A percentile compares a stretch with the other conserved stretches of the same genome.
phyloP scores from a whole-genome alignment of 352 stramenopile species.

The Pelagophyceae sp. region DNA sequence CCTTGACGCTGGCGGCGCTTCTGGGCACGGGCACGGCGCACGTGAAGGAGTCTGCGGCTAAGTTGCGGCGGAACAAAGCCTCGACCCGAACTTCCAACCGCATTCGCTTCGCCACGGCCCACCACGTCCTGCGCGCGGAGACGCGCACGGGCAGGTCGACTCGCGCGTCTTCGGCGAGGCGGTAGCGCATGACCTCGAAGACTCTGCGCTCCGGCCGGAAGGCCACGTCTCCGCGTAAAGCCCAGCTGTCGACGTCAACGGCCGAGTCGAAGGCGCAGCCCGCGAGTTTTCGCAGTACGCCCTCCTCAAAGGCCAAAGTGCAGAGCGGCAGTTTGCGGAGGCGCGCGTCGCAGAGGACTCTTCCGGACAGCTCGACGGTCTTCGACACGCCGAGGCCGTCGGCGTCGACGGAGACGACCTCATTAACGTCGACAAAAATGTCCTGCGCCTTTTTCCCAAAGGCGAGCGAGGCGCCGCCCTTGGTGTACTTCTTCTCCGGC shows the following conservation, averaged over 20 bases:
- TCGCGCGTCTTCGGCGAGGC: neutral
- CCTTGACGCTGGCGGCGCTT: too few species aligned
- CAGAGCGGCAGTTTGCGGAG: neutral
- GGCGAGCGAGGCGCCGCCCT: neutral
- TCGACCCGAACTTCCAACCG: too few species aligned
- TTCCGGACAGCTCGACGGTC: neutral
- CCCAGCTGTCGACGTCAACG: neutral
- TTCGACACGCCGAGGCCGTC: neutral
- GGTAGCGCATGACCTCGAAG: neutral
- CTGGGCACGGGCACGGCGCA: too few species aligned
- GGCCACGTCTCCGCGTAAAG: neutral
- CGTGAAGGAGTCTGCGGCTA: too few species aligned
- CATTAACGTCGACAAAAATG: neutral
- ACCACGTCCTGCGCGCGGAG: too few species aligned
- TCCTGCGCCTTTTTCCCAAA: neutral
- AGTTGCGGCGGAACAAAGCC: too few species aligned
- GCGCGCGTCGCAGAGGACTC: neutral
- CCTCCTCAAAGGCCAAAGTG: neutral
- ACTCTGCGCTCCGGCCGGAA: neutral
- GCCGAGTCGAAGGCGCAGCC: neutral
- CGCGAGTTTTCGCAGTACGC: neutral
- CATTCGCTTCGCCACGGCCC: too few species aligned
- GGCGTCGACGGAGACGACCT: neutral
- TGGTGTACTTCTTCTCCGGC: too few species aligned
- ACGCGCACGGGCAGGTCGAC: too few species aligned